Evolutionary conservation across 306 rosid species (phyloP), one percentile per base, ranked within the genome.

Genomic region (Casuarina equisetifolia): DNA sequence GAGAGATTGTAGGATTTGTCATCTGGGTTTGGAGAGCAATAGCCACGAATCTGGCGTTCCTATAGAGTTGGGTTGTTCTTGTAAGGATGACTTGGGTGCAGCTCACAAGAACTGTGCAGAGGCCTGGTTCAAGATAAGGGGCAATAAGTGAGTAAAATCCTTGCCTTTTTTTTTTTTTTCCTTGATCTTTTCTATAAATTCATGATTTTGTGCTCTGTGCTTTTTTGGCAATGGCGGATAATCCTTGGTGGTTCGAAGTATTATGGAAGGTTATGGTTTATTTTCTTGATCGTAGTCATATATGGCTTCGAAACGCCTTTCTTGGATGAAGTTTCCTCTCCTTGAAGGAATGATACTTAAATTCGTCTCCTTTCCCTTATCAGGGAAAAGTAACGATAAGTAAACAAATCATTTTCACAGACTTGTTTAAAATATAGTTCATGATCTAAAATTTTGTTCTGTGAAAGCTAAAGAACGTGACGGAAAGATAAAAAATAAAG

Each of bases 61-160:
- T 9, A 92, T 96, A 46, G 94, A 86, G 80, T 83, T 96, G 91
- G 99, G 99, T 48, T 96, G 99, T 80, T 92, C 94, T 36, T 96
- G 99, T 80, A 96, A 96, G 78, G 89, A 89, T 74, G 99, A 96
- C 77, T 83, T 96, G 70, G 98, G 91, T 83, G 90, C 97, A 70
- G 98, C 94, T 80, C 99, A 96, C 74, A 90, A 85, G 77, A 84
- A 87, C 76, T 96, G 99, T 78, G 99, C 99, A 77, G 99, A 96
- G 80, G 84, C 93, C 51, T 96, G 99, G 99, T 96, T 96, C 88
- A 96, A 92, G 85, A 96, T 96, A 32, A 96, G 82, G 82, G 99
- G 99, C 38, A 91, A 92, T 71, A 88, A 91, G 99, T 96, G 19
- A 87, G 96, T 86, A 69, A 75, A 84, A 69, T 76, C 74, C 76